These are phyloP conservation scores for Boletus sensibilis DNA, from an alignment of 768 basidiomycete species.

Conservation along the genomic window DNA sequence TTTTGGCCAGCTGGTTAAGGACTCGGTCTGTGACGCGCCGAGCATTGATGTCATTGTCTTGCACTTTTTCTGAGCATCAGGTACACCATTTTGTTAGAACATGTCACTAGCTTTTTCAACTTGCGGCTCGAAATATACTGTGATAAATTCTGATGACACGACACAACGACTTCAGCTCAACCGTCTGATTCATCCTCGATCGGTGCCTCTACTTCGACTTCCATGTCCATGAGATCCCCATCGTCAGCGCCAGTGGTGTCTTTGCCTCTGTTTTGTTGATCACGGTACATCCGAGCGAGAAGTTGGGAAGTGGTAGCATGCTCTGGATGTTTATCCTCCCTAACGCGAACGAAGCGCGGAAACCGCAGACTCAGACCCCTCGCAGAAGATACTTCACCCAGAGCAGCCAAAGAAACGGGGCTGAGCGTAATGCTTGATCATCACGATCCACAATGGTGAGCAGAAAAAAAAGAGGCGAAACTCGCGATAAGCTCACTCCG, in stretches of 20 bases:
- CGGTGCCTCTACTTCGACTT: constrained; percentile 32
- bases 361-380: constrained; percentile 84
- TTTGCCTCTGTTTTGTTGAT: constrained; percentile 49
- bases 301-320: constrained; percentile 71
- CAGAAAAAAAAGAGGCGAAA: neutral
- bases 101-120: neutral
- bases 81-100: neutral
- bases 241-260: constrained; percentile 47
- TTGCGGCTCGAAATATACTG: neutral
- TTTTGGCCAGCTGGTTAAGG: constrained; percentile 16
- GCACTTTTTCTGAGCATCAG: neutral
- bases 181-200: constrained; percentile 32
- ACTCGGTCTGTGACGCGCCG: neutral
- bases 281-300: constrained; percentile 65
- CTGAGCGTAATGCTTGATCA: constrained; percentile 69
- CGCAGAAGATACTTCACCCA: constrained; percentile 51
- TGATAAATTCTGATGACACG: neutral
- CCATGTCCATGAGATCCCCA: constrained; percentile 60
- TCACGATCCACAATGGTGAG: constrained; percentile 5
- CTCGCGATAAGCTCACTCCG: constrained; percentile 47
- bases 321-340: constrained; percentile 73
- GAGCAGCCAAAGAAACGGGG: constrained; percentile 80
- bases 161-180: neutral
- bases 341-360: constrained; percentile 74
- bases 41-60: neutral